Base-by-base conservation (phyloP, 108 stramenopile genomes). In the Cyclotella distinguenda region DNA sequence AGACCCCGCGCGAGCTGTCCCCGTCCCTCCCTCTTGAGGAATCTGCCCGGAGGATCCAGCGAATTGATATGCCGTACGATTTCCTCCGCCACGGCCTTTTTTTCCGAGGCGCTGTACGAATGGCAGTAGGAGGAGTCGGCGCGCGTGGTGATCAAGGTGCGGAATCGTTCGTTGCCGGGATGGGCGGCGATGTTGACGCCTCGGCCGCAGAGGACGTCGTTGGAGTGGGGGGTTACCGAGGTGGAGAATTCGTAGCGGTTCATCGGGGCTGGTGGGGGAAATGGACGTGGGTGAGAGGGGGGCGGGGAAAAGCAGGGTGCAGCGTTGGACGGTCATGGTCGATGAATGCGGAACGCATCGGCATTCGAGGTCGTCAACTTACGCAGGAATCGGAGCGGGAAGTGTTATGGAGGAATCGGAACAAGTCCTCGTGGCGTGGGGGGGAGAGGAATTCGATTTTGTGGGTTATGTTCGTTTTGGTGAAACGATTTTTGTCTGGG, bases 181-280 rank as follows among this genome's bases (percentile, higher is more conserved):
- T 87, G 88, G 28, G 82, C 76, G 26, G 91, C 85, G 47, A 89
- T 88, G 61, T 85, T 87, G 30, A 89, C 86, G 16, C 91, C 91
- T 13, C 91, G 65, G 31, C 88, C 91, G 44, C 51, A 74, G 40
- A 91, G 78, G 33, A 91, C 90, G 64, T 91, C 86, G 61, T 88
- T 82, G 35, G 83, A 84, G 57, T 84, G 70, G 51, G 28, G 28
- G 16, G 31, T 4, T n/a, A 52, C 31, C 30, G 30, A 9, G 5
- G n/a, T 9, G 51, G 51, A 31, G 27, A 31, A 52, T 8, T 52
- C 51, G 27, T 52, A 52, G 27, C 30, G 51, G 51, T 31, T 30
- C n/a, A 10, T 31, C 28, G 31, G 30, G 8, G 21, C 13, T 27
- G 51, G 51, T 2, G 51, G 28, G 23, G 28, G 30, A 15, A 2